Base-by-base conservation (phyloP, 805 yeast genomes). In the Brettanomyces nanus region DNA sequence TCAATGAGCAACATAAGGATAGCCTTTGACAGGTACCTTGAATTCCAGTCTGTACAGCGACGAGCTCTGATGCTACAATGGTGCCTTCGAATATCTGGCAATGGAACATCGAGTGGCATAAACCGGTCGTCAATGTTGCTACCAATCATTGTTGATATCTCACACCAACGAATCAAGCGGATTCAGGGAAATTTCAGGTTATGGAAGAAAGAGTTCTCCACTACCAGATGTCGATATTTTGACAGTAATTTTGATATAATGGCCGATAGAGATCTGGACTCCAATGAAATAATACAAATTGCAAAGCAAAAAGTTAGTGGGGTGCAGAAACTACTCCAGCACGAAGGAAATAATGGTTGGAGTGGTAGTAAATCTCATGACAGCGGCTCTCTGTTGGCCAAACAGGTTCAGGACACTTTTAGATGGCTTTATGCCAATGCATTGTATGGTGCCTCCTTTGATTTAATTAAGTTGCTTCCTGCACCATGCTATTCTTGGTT, bases 41-140 rank as follows among this genome's bases (percentile, higher is more conserved):
- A 55, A 42, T 33, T 49, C 19, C 50, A 45, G 27, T 19, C 45
- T 4, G 22, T 51, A 6, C 49, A 46, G 30, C 49, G 51, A 39
- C 45, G 58, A 37, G 57, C 54, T 21, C 38, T 45, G 28, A 53
- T 54, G 46, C 42, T 55, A 11, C 43, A 35, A 32, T 55, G 59
- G 60, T 54, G 53, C 33, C 28, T 51, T 30, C 53, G 47, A 3
- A 30, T 43, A 11, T 39, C 13, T 9, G 9, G 10, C 27, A 13
- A 13, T 23, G 14, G 15, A 13, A 33, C 20, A 22, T 13, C 37
- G 9, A 34, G 10, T 10, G 10, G 17, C 25, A 19, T 19, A 19
- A 19, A 22, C n/a, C n/a, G 18, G 19, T 14, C 23, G 19, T 35
- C 38, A 14, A 26, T 35, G 33, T 21, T 36, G 14, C 6, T 36